Evolutionary conservation across 148 eudicot genomes (phyloP).

Genomic region (Heliamphora exappendiculata): DNA sequence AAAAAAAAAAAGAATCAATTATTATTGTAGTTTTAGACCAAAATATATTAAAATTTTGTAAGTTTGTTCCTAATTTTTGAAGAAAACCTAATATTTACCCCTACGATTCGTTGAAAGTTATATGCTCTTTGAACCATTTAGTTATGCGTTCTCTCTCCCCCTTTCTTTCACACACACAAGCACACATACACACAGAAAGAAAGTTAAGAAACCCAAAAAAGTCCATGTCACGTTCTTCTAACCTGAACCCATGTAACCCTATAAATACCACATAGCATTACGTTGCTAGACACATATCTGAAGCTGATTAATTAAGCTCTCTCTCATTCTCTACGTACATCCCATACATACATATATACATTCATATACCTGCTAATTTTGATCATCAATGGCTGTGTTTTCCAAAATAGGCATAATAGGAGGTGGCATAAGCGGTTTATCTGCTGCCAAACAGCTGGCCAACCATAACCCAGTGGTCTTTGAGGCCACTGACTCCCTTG

Average conservation of each 20-base stretch:
- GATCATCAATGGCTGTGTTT: conserved; percentile 4
- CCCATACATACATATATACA: neutral
- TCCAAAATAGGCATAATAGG: conserved; percentile 77
- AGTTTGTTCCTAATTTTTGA: too few relatives aligned
- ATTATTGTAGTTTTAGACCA: too few relatives aligned
- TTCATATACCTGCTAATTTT: too few relatives aligned
- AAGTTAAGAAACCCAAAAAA: neutral
- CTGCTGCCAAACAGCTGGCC: conserved; percentile 82
- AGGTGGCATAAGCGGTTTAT: conserved; percentile 87
- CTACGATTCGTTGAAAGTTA: too few relatives aligned
- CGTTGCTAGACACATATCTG: neutral
- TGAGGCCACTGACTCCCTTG: conserved; percentile 71
- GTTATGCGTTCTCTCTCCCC: conserved; percentile 5
- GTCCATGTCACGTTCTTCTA: conserved; percentile 12
- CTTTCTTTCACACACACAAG: neutral
- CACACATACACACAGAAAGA: neutral
- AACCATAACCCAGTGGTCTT: conserved; percentile 59
- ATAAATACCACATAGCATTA: conserved; percentile 13
- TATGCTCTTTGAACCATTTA: too few relatives aligned
- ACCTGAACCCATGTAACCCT: neutral
- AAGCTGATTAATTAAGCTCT: neutral
- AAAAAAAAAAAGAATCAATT: too few relatives aligned
- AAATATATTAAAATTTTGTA: too few relatives aligned
- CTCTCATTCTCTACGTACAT: too few relatives aligned
- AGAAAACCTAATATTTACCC: too few relatives aligned